Percentiles rank a stretch among this genome's conserved stretches.
phyloP scores from a whole-genome alignment of 192 early-diverging fungal species.

The Coemansia sp. region DNA sequence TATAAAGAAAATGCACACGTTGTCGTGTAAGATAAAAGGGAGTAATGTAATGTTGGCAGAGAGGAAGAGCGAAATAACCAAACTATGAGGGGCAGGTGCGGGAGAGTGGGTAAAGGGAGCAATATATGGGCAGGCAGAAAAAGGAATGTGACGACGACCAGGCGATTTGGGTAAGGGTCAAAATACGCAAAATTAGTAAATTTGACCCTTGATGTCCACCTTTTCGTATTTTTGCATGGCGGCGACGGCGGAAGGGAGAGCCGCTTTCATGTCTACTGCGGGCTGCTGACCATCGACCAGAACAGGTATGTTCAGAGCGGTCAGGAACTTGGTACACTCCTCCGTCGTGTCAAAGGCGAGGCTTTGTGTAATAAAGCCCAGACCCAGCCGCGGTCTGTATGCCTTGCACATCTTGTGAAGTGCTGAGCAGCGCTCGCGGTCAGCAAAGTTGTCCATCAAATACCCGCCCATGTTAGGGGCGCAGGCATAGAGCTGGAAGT shows the following conservation, averaged over 20 bases:
- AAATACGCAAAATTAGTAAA: conserved; percentile 36
- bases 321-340: conserved; percentile 57
- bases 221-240: conserved; percentile 63
- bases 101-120: background rate
- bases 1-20: background rate
- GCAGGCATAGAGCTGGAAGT: conserved; percentile 76
- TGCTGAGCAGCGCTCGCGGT: conserved; percentile 80
- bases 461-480: conserved; percentile 88
- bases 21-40: background rate
- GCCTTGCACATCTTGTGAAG: conserved; percentile 77
- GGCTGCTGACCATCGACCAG: conserved; percentile 26
- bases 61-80: background rate
- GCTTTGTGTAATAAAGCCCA: conserved; percentile 59
- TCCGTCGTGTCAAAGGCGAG: conserved; percentile 63
- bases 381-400: conserved; percentile 48
- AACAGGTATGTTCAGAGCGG: conserved; percentile 32
- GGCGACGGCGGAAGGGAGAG: conserved; percentile 52
- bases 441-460: conserved; percentile 91
- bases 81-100: background rate
- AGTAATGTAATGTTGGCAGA: background rate
- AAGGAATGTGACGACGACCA: background rate
- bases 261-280: conserved; percentile 61
- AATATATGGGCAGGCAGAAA: background rate
- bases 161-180: background rate
- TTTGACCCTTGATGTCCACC: conserved; percentile 81